Base-by-base conservation (phyloP, 441 rosid genomes). In the Lepidium campestre region DNA sequence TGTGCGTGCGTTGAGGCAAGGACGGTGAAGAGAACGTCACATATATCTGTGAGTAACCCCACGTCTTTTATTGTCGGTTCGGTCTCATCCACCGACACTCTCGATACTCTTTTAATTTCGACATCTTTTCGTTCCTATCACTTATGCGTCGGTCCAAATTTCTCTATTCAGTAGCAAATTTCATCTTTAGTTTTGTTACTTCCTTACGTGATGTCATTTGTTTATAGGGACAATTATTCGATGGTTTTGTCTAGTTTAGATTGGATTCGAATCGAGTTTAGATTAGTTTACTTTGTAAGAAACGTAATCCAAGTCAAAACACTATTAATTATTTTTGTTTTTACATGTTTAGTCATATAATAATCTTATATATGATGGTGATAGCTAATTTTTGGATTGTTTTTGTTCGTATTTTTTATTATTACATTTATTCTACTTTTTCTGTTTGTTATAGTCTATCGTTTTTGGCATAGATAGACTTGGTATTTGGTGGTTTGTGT, bases 1-100 rank as follows among this genome's bases (percentile, higher is more conserved):
- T 67, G 77, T 61, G 73, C 45, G 59, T 67, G 62, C 48, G 62
- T 50, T 46, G 37, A 57, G 45, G 32, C 62, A 47, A 31, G 70
- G 72, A 52, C 67, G 73, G 64, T 73, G 52, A 48, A n/a, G 60
- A 46, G 62, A 59, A 66, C 68, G 68, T 73, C 68, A 58, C 48
- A 52, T 44, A 65, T 56, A 45, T 36, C 50, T 67, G 68, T 20
- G 64, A 60, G 46, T 60, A 73, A 25, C 37, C 77, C 72, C 73
- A 73, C 68, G 73, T 73, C 68, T 67, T 60, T 73, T 37, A 73
- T 73, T 73, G 77, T 66, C 68, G 63, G 72, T 73, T 73, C 62
- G 67, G 76, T 66, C 58, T 73, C 57, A 53, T 73, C 77, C 63
- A 73, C 77, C 68, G 77, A 73, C 77, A 73, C 63, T 65, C 42